Evolutionary conservation across 208 protist species (phyloP).

Genomic region (Naegleria fowleri): DNA sequence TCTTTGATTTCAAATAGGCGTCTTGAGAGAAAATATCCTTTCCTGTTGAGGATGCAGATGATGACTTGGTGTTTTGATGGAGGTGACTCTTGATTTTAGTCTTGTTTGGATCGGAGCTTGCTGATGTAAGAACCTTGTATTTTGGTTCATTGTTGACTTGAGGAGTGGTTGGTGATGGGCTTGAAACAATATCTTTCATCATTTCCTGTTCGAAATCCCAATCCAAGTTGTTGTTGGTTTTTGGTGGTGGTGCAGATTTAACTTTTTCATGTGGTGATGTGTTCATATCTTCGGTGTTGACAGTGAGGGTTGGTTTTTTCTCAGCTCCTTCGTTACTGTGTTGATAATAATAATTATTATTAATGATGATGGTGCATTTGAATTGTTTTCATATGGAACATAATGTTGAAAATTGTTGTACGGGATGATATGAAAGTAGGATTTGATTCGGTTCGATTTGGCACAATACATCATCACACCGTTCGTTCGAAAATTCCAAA

Average conservation of each 20-base stretch:
- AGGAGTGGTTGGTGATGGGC: background rate
- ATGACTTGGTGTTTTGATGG: background rate
- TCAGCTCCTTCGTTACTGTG: background rate
- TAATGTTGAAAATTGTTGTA: too few species aligned
- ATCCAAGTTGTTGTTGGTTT: background rate
- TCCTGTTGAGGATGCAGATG: background rate
- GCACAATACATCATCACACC: too few species aligned
- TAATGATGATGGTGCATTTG: background rate
- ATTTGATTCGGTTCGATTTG: too few species aligned
- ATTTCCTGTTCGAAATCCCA: slow-evolving; percentile 17
- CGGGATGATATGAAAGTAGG: too few species aligned
- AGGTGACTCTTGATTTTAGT: background rate
- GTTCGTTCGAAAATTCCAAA: too few species aligned
- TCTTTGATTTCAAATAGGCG: background rate
- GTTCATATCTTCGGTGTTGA: background rate
- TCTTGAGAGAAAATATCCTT: slow-evolving; percentile 8
- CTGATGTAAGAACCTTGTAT: background rate
- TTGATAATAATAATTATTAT: background rate
- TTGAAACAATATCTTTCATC: background rate
- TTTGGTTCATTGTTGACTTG: background rate
- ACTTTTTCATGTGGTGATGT: background rate
- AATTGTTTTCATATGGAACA: too few species aligned
- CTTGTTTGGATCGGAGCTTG: background rate
- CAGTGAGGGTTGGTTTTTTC: background rate
- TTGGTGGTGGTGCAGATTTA: background rate